Base-by-base conservation (phyloP, 768 basidiomycete species). In the Calocybe gangraenosa region DNA sequence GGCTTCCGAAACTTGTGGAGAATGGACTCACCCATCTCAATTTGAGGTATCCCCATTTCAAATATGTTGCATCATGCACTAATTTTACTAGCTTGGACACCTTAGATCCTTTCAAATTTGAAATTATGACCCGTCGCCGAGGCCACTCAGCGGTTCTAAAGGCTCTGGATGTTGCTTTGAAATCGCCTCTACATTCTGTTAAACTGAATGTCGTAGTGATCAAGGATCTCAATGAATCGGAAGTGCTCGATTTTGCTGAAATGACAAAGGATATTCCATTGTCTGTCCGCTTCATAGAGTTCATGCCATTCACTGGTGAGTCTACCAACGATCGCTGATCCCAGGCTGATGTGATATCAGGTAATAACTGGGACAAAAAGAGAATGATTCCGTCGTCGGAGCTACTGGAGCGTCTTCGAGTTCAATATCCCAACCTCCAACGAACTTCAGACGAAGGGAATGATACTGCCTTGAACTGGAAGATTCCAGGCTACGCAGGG, bases 241-340 rank as follows among this genome's bases (percentile, higher is more conserved):
- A 94, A 62, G 69, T 91, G 10, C 59, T 81, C 2, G 83, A 86
- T 46, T 93, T 94, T 58, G 79, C 91, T 32, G 78, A 84, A 54
- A 67, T 93, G 65, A 88, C 87, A 3, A 79, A 75, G 53, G 65
- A 84, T 36, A 70, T 70, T 36, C 62, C 67, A 2, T 63, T 92
- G 19, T 87, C 79, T 31, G 79, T 92, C 32, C 79, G 92, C 30
- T 92, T 94, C 62, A 94, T 93, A 47, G 91, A 93, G 63, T 94
- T 88, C 59, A 94, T 95, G 92, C 90, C 92, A 9, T 95, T 95
- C 61, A 85, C 82, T 53, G 92, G 86, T 87, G 51, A 51, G 63
- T 57, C 17, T 40, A 31, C 6, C 18, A 14, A 2, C 35, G 14
- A n/a, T 35, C 34, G 34, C 7, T 35, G 17, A 22, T 33, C 44